Evolutionary conservation across 805 yeast genomes (phyloP), one percentile per base, ranked within the genome.

Genomic region (Ogataea trehaloabstinens): DNA sequence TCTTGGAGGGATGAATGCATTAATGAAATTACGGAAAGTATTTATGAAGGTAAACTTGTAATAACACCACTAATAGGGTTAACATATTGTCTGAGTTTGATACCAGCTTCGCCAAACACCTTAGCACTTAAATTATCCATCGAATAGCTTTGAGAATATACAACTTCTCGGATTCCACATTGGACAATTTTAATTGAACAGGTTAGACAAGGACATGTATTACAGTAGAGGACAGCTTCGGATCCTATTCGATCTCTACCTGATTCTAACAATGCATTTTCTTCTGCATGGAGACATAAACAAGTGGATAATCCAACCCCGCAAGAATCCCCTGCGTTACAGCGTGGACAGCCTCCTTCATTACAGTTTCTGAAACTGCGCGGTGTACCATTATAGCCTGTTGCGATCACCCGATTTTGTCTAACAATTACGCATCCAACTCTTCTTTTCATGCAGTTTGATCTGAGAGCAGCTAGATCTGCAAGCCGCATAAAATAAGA

Each of bases 351-450:
- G 1, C 99, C 99, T 17, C 99, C 99, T 52, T 88, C 91, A 55
- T 87, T 90, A 64, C 99, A 93, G 53, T 93, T 93, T 19, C 70
- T 68, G 52, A 88, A 64, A 42, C 89, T 86, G 29, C 96, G 73
- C 8, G 99, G 98, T 0, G 99, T 93, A 2, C 99, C 99, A 55
- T 93, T 93, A 63, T 93, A 93, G 0, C 99, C 99, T 0, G 99
- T 93, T 2, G 98, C 93, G 19, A 93, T 74, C 19, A 93, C 95
- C 40, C 97, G 70, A 27, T 77, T 78, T 33, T 86, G 93, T 37
- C 88, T 73, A 2, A 88, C 96, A 13, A 93, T 76, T 6, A 93
- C 98, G 63, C 98, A 91, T 0, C 99, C 99, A 3, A 93, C 99
- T 37, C 95, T 73, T 42, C 99, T 69, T 61, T 93, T 93, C 98